Percentiles rank a stretch among this genome's conserved stretches.
Evolutionary conservation across 179 eudicot genomes (phyloP).

Genomic region (Amaranthus tricolor): DNA sequence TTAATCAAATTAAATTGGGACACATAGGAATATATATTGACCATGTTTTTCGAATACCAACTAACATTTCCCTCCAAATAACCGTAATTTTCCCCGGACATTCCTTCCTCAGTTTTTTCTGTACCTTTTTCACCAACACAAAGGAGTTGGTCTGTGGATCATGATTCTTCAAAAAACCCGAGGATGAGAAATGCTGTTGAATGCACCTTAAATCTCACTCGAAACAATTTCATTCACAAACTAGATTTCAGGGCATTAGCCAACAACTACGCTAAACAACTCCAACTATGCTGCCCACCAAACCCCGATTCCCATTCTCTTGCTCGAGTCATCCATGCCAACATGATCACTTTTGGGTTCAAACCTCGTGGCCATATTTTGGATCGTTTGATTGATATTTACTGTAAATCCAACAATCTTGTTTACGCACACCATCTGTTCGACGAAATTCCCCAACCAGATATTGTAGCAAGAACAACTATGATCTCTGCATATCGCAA

Average conservation of each 20-base stretch:
- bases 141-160: background rate
- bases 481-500: constrained; percentile 59
- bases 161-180: constrained; percentile 6
- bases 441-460: constrained; percentile 66
- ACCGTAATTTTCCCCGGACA: too few relatives aligned
- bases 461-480: constrained; percentile 62
- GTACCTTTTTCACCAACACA: too few relatives aligned
- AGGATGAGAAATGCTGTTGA: constrained; percentile 30
- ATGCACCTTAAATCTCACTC: constrained; percentile 9
- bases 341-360: constrained; percentile 68
- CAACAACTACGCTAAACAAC: constrained; percentile 54
- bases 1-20: too few relatives aligned
- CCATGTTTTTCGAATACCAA: too few relatives aligned
- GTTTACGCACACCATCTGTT: constrained; percentile 60
- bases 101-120: too few relatives aligned
- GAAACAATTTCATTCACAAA: constrained; percentile 5
- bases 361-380: constrained; percentile 58
- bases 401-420: constrained; percentile 47
- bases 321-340: constrained; percentile 60
- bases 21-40: too few relatives aligned
- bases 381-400: constrained; percentile 55
- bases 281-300: constrained; percentile 46
- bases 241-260: constrained; percentile 42
- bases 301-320: constrained; percentile 38
- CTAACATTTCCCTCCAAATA: too few relatives aligned